Percentiles rank a stretch among this genome's conserved stretches.
These are phyloP conservation scores for Petasospora rhodanensis DNA, from an alignment of 1,139 yeast genomes.

Conservation along the genomic window DNA sequence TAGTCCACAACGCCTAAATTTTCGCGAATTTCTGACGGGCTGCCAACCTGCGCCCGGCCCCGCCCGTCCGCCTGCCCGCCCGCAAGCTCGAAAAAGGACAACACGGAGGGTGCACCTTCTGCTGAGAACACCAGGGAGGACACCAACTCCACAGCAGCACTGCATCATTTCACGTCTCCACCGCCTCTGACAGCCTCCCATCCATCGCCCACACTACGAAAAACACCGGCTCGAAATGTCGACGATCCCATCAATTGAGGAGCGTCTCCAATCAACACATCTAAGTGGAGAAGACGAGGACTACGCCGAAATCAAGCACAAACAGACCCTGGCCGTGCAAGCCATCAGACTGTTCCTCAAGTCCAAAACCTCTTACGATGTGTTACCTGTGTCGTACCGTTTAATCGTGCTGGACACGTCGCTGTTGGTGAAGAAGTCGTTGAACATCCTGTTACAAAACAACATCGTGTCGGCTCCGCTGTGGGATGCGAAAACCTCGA, in stretches of 20 bases:
- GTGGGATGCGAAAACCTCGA: constrained; percentile 87
- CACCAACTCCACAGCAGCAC: no score
- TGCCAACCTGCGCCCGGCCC: no score
- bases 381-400: constrained; percentile 90
- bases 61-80: no score
- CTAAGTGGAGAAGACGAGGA: constrained; percentile 9
- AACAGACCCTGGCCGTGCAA: constrained; percentile 59
- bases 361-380: constrained; percentile 93
- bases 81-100: no score
- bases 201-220: no score
- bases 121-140: no score
- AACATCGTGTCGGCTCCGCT: constrained; percentile 95
- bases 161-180: no score
- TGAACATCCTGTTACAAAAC: constrained; percentile 86
- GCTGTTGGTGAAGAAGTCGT: constrained; percentile 81
- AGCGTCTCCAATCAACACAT: constrained; percentile 23
- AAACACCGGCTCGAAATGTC: no score
- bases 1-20: no score
- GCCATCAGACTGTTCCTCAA: constrained; percentile 82
- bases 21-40: no score
- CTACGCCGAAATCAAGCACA: constrained; percentile 14
- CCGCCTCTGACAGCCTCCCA: no score
- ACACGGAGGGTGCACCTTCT: no score
- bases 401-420: constrained; percentile 92
- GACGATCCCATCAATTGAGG: constrained; percentile 21